phyloP scores from a whole-genome alignment of 805 yeast species.

The Metschnikowia bowlesiae region DNA sequence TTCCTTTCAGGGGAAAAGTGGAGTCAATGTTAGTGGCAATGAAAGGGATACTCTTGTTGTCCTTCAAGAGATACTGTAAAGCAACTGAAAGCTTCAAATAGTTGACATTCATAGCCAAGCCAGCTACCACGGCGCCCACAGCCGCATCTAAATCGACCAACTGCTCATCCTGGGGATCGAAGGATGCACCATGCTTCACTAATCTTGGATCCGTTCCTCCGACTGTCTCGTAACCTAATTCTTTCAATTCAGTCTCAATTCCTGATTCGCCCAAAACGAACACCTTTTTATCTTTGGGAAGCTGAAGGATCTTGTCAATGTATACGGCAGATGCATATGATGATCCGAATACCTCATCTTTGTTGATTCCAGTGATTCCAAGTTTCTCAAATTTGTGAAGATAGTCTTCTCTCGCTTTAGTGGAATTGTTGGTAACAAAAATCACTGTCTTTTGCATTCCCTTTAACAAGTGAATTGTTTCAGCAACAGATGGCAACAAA shows the following conservation, averaged over 20 bases:
- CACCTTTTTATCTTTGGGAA: conserved; percentile 73
- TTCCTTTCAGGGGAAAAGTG: conserved; percentile 86
- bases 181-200: conserved; percentile 39
- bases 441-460: conserved; percentile 58
- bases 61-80: conserved; percentile 68
- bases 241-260: conserved; percentile 70
- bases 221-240: conserved; percentile 66
- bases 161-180: conserved; percentile 53
- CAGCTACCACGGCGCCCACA: conserved; percentile 89
- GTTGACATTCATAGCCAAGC: conserved; percentile 71
- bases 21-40: conserved; percentile 94
- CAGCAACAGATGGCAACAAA: conserved; percentile 70
- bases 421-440: conserved; percentile 94
- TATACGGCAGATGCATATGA: conserved; percentile 91
- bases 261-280: conserved; percentile 91
- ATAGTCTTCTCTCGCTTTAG: conserved; percentile 80
- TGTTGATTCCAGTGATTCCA: conserved; percentile 45
- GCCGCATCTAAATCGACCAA: conserved; percentile 57
- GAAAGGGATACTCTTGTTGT: conserved; percentile 57
- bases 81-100: conserved; percentile 80
- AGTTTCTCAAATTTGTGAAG: conserved; percentile 64
- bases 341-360: conserved; percentile 82
- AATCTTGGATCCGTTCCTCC: conserved; percentile 80
- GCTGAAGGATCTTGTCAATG: conserved; percentile 65
- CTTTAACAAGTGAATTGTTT: conserved; percentile 63